Base-by-base conservation (phyloP, 2,329 filamentous ascomycete species). In the Beauveria varroae region DNA sequence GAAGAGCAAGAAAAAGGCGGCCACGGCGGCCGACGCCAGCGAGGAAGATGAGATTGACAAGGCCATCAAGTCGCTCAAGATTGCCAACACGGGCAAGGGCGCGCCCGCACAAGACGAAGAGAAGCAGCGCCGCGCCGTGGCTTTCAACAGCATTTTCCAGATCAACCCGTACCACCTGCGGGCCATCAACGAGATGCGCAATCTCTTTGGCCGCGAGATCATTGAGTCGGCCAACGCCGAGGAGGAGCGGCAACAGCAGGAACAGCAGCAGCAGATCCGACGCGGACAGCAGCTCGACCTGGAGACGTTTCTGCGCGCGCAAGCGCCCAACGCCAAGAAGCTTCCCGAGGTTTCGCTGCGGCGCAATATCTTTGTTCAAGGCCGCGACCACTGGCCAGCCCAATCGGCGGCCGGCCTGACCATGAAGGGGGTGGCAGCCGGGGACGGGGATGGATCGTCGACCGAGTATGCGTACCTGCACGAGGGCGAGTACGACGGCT, bases 121-220 rank as follows among this genome's bases (percentile, higher is more conserved):
- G 57, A 61, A 52, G 62, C 64, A 18, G 47, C 63, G 30, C 54
- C 61, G 22, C 57, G 70, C 14, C 67, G 72, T 14, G 70, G 75
- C 47, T 76, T 75, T 61, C 68, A 75, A 34, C 74, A 83, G 4
- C 41, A 50, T 64, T 7, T 71, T 85, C 2, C 72, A 75, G 34
- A 78, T 84, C 67, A 81, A 82, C 66, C 84, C 87, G 0, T 83
- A 89, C 66, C 85, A 92, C 67, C 82, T 99, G 12, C 93, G 93
- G 70, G 90, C 90, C 8, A 81, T 88, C 41, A 96, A 96, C 69
- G 95, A 99, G 76, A 97, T 99, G 91, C 88, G 81, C 56, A 78
- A 76, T 34, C 72, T 86, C 2, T 86, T 81, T 71, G 84, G 79
- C 7, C 78, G 76, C 65, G 84, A 79, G 60, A 83, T 77, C 69